Base-by-base conservation (phyloP, 2,329 filamentous ascomycete species). In the Calonectria multiphialidica region DNA sequence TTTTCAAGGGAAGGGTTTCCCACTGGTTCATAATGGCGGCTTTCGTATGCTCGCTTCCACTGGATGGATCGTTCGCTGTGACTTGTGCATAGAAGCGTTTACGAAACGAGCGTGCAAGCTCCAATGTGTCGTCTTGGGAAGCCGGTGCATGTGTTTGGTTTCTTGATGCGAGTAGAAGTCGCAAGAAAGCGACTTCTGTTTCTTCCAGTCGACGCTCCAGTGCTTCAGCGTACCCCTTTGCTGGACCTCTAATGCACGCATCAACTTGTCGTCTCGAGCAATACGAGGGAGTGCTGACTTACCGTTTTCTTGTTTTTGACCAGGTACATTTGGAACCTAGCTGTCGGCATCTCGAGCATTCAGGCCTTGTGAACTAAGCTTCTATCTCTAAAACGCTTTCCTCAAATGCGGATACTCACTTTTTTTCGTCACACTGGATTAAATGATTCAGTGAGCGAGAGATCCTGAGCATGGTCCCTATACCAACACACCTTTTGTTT, bases 161-260 rank as follows among this genome's bases (percentile, higher is more conserved):
- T 4, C 50, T 23, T 23, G 61, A 50, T 13, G 65, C 63, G 16
- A 66, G 69, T 30, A 66, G 47, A 9, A 86, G 68, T 23, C 78
- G 81, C 10, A 87, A 70, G 15, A 87, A 77, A 16, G 83, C 79
- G 1, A 74, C 80, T 71, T 87, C 86, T 0, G 85, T 86, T 57
- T 85, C 82, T 53, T 82, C 80, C 1, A 87, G 80, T 44, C 85
- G 81, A 28, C 84, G 79, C 57, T 87, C 85, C 21, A 87, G 74
- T 18, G 83, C 82, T 76, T 87, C 85, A 21, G 84, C 81, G 64
- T 87, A 86, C 9, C 86, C 86, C 72, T 87, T 87, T n/a, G 85
- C 82, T 8, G 86, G 86, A 2, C 86, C 86, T 63, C 86, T 87
- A 44, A 9, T 15, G 9, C 16, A 12, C 3, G 21, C 21, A 33